Percentiles rank a stretch among this genome's conserved stretches.
These are phyloP conservation scores for Scytalidium lignicola DNA, from an alignment of 2,329 filamentous ascomycete species.

Conservation along the genomic window DNA sequence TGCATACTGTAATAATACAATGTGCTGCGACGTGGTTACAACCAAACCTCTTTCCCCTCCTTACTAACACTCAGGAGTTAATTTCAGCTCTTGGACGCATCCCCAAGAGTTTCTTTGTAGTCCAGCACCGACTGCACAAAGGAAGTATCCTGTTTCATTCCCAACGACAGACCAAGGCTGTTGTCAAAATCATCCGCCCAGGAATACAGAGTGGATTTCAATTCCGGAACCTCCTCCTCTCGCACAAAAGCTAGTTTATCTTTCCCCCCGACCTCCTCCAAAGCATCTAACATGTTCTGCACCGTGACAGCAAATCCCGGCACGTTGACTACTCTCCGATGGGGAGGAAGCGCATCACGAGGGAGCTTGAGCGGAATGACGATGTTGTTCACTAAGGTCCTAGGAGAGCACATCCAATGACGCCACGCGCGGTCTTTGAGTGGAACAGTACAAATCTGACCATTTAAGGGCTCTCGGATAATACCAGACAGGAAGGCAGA, in stretches of 20 bases:
- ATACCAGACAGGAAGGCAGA: conserved; percentile 57
- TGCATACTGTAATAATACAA: too few species aligned
- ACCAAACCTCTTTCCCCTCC: too few species aligned
- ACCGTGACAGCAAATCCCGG: conserved; percentile 49
- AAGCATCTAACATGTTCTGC: conserved; percentile 34
- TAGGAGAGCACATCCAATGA: conserved; percentile 43
- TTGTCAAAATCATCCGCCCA: conserved; percentile 53
- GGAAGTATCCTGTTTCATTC: conserved; percentile 38
- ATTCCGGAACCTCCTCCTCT: conserved; percentile 44
- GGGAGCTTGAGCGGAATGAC: conserved; percentile 36
- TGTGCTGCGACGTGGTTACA: too few species aligned
- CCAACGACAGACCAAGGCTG: conserved; percentile 40
- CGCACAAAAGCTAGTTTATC: conserved; percentile 44
- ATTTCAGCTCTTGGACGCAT: too few species aligned
- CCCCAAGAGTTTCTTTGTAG: background rate
- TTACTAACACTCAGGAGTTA: too few species aligned
- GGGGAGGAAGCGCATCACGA: conserved; percentile 32
- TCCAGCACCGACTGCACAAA: conserved; percentile 18
- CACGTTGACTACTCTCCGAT: conserved; percentile 50
- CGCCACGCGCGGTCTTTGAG: conserved; percentile 30
- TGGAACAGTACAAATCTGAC: conserved; percentile 46
- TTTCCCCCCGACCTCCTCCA: conserved; percentile 25
- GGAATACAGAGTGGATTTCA: conserved; percentile 49
- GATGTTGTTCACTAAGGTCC: conserved; percentile 47
- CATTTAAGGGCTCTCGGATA: conserved; percentile 52